Base-by-base conservation (phyloP, 768 basidiomycete species). In the Rhodotorula toruloides region DNA sequence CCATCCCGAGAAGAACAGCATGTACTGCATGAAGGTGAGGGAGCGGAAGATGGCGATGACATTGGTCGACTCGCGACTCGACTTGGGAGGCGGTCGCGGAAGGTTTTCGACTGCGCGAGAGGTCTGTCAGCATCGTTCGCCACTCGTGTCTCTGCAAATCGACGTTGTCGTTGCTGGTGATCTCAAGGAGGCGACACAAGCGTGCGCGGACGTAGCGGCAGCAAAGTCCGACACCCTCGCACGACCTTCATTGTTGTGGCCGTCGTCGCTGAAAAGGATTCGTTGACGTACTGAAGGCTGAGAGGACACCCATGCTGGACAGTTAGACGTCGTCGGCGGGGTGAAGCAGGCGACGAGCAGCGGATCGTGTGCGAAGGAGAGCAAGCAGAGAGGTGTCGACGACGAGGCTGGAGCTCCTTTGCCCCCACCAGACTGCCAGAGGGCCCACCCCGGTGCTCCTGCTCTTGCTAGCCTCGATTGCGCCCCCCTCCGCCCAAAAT, bases 1-100 rank as follows among this genome's bases (percentile, higher is more conserved):
- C 86, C 87, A 90, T 46, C 86, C 75, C n/a, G 73, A 72, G 58
- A 76, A 65, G 70, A 79, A 79, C 63, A 77, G 55, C 21, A 68
- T 39, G 75, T 77, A 78, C 40, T 75, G 76, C 44, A 77, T 68
- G 10, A 48, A 48, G 1, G 73, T 73, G 12, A 78, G 71, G 58
- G 77, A 76, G 16, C 64, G 60, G 27, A 74, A 14, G 37, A 71
- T 42, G 6, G 39, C 40, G 50, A 67, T 47, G 7, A 59, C 34
- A 25, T 67, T 67, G 11, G 29, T 14, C 16, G 29, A 34, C 31
- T 55, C 48, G 39, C 50, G 53, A 43, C 67, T 54, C 6, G 54
- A 54, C 19, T 56, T 55, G 19, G 57, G 54, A 19, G 68, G 68
- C 25, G 61, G 58, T 4, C 63, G 53, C 11, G 68, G 68, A 8